Percentiles rank a stretch among this genome's conserved stretches.
phyloP scores from a whole-genome alignment of 2,329 filamentous ascomycete genomes.

The Cladosporium sp. region DNA sequence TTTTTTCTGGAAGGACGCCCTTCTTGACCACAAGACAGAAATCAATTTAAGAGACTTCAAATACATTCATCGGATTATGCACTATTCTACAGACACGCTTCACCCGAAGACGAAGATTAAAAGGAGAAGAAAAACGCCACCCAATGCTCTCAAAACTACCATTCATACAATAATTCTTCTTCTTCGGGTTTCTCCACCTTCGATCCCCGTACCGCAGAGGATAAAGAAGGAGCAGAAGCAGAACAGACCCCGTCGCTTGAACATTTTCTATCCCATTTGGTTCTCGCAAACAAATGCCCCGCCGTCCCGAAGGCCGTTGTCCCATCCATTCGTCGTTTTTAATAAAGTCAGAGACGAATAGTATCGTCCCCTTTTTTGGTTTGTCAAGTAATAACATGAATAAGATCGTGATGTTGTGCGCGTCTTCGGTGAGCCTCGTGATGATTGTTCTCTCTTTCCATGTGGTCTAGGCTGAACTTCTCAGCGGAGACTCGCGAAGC shows the following conservation, averaged over 20 bases:
- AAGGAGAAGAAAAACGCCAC: constrained; percentile 6
- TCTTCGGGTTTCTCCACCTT: neutral
- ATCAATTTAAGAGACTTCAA: neutral
- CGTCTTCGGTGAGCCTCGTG: constrained; percentile 4
- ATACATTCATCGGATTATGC: constrained; percentile 9
- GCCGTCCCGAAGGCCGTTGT: neutral
- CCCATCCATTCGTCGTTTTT: neutral
- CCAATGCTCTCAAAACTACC: constrained; percentile 6
- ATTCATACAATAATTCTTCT: constrained; percentile 8
- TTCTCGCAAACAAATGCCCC: neutral
- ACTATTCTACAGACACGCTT: constrained; percentile 13
- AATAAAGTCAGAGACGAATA: neutral
- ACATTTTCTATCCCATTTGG: neutral
- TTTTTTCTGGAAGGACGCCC: neutral
- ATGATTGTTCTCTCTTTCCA: neutral
- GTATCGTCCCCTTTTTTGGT: neutral
- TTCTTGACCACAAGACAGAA: neutral
- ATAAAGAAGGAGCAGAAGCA: neutral
- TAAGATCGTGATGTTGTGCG: constrained; percentile 1
- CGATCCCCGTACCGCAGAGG: neutral
- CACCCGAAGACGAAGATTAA: neutral
- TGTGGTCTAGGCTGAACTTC: neutral
- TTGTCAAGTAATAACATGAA: constrained; percentile 16
- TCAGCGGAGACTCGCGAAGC: neutral
- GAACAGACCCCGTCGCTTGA: neutral